These are phyloP conservation scores for Oidiodendron maius DNA, from an alignment of 495 filamentous ascomycete genomes.

Conservation along the genomic window DNA sequence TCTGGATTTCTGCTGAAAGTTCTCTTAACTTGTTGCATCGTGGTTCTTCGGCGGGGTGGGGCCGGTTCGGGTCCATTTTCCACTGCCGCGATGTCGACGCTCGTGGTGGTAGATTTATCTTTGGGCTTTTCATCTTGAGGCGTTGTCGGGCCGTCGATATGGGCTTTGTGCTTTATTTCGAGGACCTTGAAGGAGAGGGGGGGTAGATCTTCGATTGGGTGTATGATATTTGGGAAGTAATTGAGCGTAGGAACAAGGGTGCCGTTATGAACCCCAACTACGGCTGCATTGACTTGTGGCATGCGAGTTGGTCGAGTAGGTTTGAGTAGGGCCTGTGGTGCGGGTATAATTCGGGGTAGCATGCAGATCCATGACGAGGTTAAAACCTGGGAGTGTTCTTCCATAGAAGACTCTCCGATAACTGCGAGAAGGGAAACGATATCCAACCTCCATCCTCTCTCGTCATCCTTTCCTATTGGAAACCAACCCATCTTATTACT, in stretches of 20 bases:
- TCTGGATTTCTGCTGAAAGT: conserved; percentile 22
- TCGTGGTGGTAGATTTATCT: not conserved
- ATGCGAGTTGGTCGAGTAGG: conserved; percentile 51
- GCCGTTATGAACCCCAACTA: conserved; percentile 54
- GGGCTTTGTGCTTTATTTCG: conserved; percentile 36
- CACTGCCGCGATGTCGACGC: conserved; percentile 2
- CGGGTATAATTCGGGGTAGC: conserved; percentile 60
- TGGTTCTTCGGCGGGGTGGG: conserved; percentile 19
- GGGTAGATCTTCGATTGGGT: conserved; percentile 42
- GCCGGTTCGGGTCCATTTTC: conserved; percentile 5
- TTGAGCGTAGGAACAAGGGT: conserved; percentile 46
- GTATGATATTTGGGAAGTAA: conserved; percentile 57
- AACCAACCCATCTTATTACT: conserved; percentile 18
- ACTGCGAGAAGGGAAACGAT: conserved; percentile 59
- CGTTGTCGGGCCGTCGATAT: not conserved
- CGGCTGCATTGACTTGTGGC: conserved; percentile 43
- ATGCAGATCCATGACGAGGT: conserved; percentile 49
- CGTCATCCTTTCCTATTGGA: conserved; percentile 3
- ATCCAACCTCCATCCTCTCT: conserved; percentile 47
- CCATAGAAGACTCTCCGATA: conserved; percentile 54
- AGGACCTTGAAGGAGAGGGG: conserved; percentile 41
- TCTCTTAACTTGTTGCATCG: conserved; percentile 26
- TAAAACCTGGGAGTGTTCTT: conserved; percentile 49
- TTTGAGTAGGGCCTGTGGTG: conserved; percentile 57
- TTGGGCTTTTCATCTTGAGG: not conserved